phyloP scores from a whole-genome alignment of 2,329 filamentous ascomycete species.

The Alternaria sp. region DNA sequence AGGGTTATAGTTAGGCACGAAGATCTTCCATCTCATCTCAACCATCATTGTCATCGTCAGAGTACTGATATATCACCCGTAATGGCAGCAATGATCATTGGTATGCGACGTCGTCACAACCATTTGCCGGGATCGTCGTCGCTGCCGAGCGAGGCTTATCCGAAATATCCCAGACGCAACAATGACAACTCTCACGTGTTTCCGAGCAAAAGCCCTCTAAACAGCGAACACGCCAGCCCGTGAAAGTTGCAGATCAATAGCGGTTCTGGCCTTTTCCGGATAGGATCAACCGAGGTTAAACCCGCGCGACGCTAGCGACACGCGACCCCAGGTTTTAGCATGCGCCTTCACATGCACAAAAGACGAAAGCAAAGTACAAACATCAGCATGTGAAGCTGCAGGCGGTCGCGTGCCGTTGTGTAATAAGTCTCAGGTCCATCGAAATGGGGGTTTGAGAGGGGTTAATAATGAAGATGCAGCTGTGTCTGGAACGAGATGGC shows the following conservation, averaged over 20 bases:
- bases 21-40: background rate
- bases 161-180: conserved; percentile 7
- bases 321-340: conserved; percentile 22
- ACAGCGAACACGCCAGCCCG: conserved; percentile 8
- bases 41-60: background rate
- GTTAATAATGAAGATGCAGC: background rate
- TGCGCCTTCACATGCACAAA: conserved; percentile 44
- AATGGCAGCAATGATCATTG: background rate
- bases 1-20: conserved; percentile 37
- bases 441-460: background rate
- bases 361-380: conserved; percentile 18
- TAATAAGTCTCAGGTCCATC: background rate
- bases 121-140: conserved; percentile 7
- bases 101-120: background rate
- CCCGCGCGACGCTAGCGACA: conserved; percentile 14
- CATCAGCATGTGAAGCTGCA: conserved; percentile 44
- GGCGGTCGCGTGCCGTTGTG: conserved; percentile 30
- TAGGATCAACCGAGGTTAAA: conserved; percentile 25
- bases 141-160: conserved; percentile 4
- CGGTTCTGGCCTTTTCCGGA: conserved; percentile 24
- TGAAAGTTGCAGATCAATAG: conserved; percentile 16
- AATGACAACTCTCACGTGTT: conserved; percentile 14
- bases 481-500: conserved; percentile 12
- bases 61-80: background rate
- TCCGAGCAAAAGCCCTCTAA: conserved; percentile 1